Conservation (phyloP, 176 grass and related monocot genomes). For the Poa annua region DNA sequence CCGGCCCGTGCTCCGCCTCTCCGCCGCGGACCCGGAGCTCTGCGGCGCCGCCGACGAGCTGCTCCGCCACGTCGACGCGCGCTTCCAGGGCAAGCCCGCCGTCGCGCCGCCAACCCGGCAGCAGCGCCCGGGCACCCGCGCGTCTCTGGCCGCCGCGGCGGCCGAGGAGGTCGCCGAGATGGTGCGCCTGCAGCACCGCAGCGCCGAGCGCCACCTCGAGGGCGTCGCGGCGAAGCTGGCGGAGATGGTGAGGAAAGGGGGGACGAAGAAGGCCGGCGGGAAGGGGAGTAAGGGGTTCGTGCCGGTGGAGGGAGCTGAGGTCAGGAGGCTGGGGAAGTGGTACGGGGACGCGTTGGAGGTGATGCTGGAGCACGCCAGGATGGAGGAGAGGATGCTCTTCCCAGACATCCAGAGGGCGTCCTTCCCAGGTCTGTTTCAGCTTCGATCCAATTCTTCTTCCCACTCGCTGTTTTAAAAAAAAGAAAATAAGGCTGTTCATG, state of each 20-base stretch:
- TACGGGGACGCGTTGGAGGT: conserved; percentile 84
- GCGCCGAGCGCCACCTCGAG: conserved; percentile 81
- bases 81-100: conserved; percentile 70
- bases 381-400: conserved; percentile 93
- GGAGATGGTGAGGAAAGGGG: conserved; percentile 66
- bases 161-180: conserved; percentile 64
- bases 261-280: conserved; percentile 60
- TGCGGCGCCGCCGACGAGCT: conserved; percentile 63
- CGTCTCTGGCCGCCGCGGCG: conserved; percentile 35
- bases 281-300: conserved; percentile 45
- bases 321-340: conserved; percentile 69
- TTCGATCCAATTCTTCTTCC: neutral
- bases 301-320: conserved; percentile 52
- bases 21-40: conserved; percentile 61
- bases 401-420: conserved; percentile 73
- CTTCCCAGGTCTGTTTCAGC: conserved; percentile 55
- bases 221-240: conserved; percentile 60
- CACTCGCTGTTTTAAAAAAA: neutral
- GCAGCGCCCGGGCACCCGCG: conserved; percentile 10
- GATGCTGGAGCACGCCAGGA: conserved; percentile 97
- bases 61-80: conserved; percentile 67
- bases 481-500: neutral
- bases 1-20: conserved; percentile 76
- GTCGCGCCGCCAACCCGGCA: conserved; percentile 45
- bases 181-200: conserved; percentile 83